Evolutionary conservation across 192 early-diverging fungal species (phyloP).

Genomic region (Cetraspora pellucida): DNA sequence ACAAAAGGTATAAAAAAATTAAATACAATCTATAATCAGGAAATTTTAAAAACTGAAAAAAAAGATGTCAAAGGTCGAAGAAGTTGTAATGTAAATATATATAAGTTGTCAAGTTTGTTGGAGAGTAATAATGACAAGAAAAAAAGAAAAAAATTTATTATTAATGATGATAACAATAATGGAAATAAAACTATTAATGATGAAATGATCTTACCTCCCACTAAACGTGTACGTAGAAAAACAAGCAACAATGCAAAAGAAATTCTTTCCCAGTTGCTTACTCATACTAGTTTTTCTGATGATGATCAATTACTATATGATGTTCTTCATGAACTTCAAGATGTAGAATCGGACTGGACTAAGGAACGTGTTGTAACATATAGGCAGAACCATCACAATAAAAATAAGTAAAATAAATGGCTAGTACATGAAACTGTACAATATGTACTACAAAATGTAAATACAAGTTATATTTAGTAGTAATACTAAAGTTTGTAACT

Average conservation of each 20-base stretch:
- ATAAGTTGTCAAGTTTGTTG: no score
- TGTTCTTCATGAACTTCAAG: constrained; percentile 11
- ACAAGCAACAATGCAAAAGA: background rate
- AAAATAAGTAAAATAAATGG: background rate
- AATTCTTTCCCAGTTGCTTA: background rate
- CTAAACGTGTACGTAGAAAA: background rate
- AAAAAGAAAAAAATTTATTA: no score
- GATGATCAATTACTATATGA: background rate
- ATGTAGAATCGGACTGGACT: background rate
- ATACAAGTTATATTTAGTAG: no score
- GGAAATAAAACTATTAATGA: background rate
- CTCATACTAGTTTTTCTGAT: background rate
- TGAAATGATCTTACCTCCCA: background rate
- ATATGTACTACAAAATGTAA: background rate
- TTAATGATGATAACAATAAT: background rate
- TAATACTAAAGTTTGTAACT: no score
- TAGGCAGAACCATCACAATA: constrained; percentile 2
- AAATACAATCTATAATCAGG: no score
- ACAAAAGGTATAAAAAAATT: no score
- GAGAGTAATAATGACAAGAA: no score
- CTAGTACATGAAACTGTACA: background rate
- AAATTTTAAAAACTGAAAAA: no score
- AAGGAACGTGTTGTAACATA: background rate
- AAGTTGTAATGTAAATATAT: no score
- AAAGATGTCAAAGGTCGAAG: no score